Conservation (phyloP, 192 early-diverging fungal genomes). For the Coemansia furcata region DNA sequence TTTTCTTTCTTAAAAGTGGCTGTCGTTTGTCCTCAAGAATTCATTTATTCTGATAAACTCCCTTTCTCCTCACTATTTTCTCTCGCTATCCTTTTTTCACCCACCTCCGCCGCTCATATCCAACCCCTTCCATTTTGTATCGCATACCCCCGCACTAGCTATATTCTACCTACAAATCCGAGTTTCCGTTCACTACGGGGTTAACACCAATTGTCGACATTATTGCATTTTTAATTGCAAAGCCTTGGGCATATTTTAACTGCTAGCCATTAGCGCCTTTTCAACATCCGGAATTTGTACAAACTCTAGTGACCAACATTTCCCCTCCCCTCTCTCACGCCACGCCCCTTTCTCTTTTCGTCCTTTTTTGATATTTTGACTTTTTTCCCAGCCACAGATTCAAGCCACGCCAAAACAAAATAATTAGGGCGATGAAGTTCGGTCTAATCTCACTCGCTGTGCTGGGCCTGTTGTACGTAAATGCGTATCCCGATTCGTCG, state of each 20-base stretch:
- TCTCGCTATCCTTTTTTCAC: not conserved
- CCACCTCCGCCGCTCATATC: not conserved
- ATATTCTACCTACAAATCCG: not conserved
- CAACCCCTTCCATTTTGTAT: not conserved
- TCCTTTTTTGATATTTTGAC: not conserved
- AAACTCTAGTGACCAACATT: not conserved
- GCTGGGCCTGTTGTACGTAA: slow-evolving; percentile 5
- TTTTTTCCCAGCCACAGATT: not conserved
- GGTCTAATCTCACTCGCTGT: slow-evolving; percentile 13
- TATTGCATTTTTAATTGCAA: not conserved
- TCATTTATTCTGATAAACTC: not conserved
- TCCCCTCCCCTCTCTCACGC: not conserved
- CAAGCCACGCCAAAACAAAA: not conserved
- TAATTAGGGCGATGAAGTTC: slow-evolving; percentile 12
- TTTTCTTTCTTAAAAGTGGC: not conserved
- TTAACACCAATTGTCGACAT: not conserved
- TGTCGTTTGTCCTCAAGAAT: not conserved
- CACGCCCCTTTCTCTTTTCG: not conserved
- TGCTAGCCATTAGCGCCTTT: not conserved
- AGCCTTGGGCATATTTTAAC: not conserved
- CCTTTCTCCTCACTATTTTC: not conserved
- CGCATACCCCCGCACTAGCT: not conserved
- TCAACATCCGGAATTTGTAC: not conserved
- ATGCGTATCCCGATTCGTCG: not conserved
- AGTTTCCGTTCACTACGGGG: not conserved